Conservation (phyloP, 805 yeast genomes). For the Lachancea thermotolerans region DNA sequence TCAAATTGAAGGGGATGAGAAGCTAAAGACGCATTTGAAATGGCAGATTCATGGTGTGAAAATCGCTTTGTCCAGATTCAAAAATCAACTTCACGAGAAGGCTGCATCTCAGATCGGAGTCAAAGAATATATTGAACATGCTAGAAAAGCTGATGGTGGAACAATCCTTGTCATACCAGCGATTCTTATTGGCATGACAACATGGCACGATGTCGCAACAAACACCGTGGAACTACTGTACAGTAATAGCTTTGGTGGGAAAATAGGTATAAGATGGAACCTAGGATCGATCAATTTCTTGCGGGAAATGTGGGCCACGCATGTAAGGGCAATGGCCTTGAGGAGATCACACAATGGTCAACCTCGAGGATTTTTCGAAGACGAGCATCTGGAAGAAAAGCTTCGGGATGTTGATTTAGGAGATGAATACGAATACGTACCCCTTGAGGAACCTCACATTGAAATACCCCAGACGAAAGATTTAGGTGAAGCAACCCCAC, state of each 20-base stretch:
- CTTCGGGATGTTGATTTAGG: conserved; percentile 40
- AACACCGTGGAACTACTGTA: conserved; percentile 59
- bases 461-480: conserved; percentile 88
- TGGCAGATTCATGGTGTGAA: conserved; percentile 55
- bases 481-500: conserved; percentile 95
- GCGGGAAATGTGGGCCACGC: conserved; percentile 87
- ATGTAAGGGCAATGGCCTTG: conserved; percentile 63
- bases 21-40: conserved; percentile 47
- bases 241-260: conserved; percentile 74
- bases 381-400: conserved; percentile 35
- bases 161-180: conserved; percentile 75
- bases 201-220: conserved; percentile 51
- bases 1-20: conserved; percentile 34
- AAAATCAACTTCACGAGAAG: conserved; percentile 44
- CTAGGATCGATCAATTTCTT: conserved; percentile 85
- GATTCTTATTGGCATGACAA: conserved; percentile 64
- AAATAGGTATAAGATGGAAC: conserved; percentile 90
- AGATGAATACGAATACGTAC: conserved; percentile 40
- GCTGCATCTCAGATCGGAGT: conserved; percentile 41
- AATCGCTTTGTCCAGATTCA: conserved; percentile 60
- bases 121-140: conserved; percentile 47
- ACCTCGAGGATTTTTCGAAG: conserved; percentile 19
- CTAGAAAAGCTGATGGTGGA: conserved; percentile 67
- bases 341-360: conserved; percentile 40
- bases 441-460: conserved; percentile 71